Evolutionary conservation across 352 stramenopile species (phyloP), one percentile per base, ranked within the genome.

Genomic region (Pythium periplocum): DNA sequence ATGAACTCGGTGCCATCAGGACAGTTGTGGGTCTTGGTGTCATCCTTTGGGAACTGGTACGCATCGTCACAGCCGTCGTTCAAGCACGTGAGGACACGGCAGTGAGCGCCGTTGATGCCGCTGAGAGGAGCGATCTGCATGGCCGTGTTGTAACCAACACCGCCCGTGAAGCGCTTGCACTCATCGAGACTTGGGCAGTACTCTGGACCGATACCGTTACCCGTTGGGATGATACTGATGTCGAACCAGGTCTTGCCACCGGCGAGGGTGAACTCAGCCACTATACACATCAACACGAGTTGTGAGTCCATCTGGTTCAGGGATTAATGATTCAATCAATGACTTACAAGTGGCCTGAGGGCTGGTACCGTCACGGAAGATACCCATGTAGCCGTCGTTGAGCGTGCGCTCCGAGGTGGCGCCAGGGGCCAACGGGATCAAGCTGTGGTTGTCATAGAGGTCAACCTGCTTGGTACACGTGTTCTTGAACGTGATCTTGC

Each of bases 11-110:
- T 73, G 4, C 35, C 53, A 4, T n/a, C 32, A 26, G 64, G 58
- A 51, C 70, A 79, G 47, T 66, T 68, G 52, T 73, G 68, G 40
- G 70, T 76, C 59, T 76, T 79, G 17, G 51, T 66, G 52, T 75
- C 58, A 39, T 81, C 65, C 45, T 66, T 67, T 3, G 68, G 68
- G 54, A 52, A 68, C 48, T 55, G 51, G 48, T 76, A 76, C 17
- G 64, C 68, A 33, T 76, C 68, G 3, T 37, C 26, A 39, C 68
- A 76, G 34, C 51, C 55, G 30, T 64, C 57, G 9, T 53, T 33
- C 35, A 65, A 51, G 48, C 71, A 81, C 26, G 61, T 66, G 31
- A 77, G 58, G n/a, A 49, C 43, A 2, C 60, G 57, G 61, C 68
- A 77, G 45, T 63, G 26, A 12, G 50, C 52, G 33, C 50, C 41